Base-by-base conservation (phyloP, 78 protist species). In the Dictyostelium capitatum region DNA sequence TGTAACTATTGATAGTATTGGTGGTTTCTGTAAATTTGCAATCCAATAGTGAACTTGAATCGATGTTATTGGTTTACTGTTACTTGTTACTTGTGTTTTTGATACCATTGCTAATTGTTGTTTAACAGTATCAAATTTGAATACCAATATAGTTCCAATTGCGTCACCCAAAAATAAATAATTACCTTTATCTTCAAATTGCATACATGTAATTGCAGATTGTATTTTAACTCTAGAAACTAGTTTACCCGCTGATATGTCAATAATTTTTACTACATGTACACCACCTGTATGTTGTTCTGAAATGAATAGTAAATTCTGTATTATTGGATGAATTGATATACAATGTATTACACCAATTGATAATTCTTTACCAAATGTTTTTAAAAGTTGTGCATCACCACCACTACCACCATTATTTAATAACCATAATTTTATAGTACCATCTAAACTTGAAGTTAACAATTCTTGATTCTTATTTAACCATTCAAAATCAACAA, bases 111-210 rank as follows among this genome's bases (percentile, higher is more conserved):
- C 30, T 28, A 85, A 48, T 9, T 28, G 4, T 23, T 46, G 25
- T 9, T 17, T 8, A 23, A 17, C 41, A 7, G 30, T 5, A 28
- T 53, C 80, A 64, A 47, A 75, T 64, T 30, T 85, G 48, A 47
- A 85, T 57, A 48, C 77, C 3, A 50, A 85, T 9, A 77, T 25
- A 8, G 46, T 46, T 43, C 92, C 92, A 37, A 32, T 77, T 20
- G 15, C 51, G 23, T 85, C 92, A 51, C 83, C 92, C 4, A 59
- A 19, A 28, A 85, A 85, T 50, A 85, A 57, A 64, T 85, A 85
- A 32, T 48, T 64, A 23, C 92, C 92, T 64, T 77, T 74, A 19
- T 65, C 70, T 57, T 85, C 92, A 19, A 85, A 85, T 47, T 85
- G 77, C 92, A 85, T 85, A n/a, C 77, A 32, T 7, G 78, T 50